Base-by-base conservation (phyloP, 2,329 filamentous ascomycete genomes). In the Hypomyces perniciosus region DNA sequence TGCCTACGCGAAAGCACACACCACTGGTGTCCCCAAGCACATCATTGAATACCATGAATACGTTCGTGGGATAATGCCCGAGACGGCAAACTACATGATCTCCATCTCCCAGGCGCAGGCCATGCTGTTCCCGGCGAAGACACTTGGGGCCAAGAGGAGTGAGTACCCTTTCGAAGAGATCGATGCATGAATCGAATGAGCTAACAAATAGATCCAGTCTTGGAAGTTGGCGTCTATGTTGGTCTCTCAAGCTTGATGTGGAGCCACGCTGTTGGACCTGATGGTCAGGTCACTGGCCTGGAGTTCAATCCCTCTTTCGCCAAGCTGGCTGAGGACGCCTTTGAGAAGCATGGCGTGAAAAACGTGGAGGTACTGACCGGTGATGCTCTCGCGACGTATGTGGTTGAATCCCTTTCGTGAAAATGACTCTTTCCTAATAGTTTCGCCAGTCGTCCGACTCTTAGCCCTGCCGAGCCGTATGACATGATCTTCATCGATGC, bases 401-500 rank as follows among this genome's bases (percentile, higher is more conserved):
- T 42, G 35, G 20, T 61, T 40, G 26, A 6, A 13, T 42, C n/a
- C 40, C 40, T 13, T 8, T 42, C 40, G 28, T 28, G 40, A 42
- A 42, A 13, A 58, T 20, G 26, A 29, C n/a, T 31, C 9, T 5
- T 13, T 38, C 44, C 9, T 31, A 29, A 29, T 20, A 28, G 13
- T 42, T 9, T 42, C 27, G 10, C 20, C 30, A 31, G 28, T 10
- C 12, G 20, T 12, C 42, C 27, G n/a, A 33, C 69, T 67, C 2
- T 63, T 70, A 6, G 57, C 59, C 63, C 13, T 61, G 63, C 5
- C 57, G 59, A 2, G 66, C 71, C 74, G 1, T 77, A 72, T 54
- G 74, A 76, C 59, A 61, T 76, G 26, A 64, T 77, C 59, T 77
- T 77, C 59, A 69, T 76, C 55, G 74, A 76, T 54, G 74, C 74